Evolutionary conservation across 1,284 basidiomycete genomes (phyloP).

Genomic region (Trichosporon coremiiforme): DNA sequence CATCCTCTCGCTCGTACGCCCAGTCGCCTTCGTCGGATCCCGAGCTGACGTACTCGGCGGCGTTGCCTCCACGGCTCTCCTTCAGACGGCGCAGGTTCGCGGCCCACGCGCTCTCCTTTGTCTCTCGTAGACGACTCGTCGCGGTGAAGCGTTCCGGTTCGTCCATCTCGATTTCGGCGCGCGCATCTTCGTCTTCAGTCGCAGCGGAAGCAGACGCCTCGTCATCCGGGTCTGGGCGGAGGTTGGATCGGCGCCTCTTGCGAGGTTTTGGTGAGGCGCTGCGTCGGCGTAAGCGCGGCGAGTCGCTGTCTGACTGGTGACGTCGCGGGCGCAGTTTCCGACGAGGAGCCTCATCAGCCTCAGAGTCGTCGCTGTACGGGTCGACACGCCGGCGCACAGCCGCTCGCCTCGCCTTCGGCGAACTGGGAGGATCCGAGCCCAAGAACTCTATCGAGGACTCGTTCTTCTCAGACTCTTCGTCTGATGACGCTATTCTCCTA

Average conservation of each 20-base stretch:
- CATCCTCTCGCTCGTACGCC: conserved; percentile 50
- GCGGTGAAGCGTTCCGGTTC: conserved; percentile 57
- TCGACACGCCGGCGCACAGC: not conserved
- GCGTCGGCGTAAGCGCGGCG: not conserved
- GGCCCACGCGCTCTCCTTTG: conserved; percentile 30
- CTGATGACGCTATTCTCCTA: not conserved
- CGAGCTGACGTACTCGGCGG: conserved; percentile 17
- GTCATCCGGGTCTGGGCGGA: conserved; percentile 1
- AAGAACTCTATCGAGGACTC: conserved; percentile 10
- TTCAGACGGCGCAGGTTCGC: conserved; percentile 44
- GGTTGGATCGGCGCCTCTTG: not conserved
- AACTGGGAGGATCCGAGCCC: not conserved
- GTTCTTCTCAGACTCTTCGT: not conserved
- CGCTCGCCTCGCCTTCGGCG: not conserved
- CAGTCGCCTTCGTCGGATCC: conserved; percentile 44
- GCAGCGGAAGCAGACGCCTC: not conserved
- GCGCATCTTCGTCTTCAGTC: conserved; percentile 55
- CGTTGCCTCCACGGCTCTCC: conserved; percentile 28
- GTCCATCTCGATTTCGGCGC: conserved; percentile 64
- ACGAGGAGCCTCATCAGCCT: not conserved
- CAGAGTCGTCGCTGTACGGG: not conserved
- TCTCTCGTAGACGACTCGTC: conserved; percentile 55
- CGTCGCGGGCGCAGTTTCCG: not conserved
- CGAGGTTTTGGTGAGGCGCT: not conserved
- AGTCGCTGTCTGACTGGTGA: not conserved